These are phyloP conservation scores for Oryza glaberrima DNA, from an alignment of 176 grass and related monocot species.

Conservation along the genomic window DNA sequence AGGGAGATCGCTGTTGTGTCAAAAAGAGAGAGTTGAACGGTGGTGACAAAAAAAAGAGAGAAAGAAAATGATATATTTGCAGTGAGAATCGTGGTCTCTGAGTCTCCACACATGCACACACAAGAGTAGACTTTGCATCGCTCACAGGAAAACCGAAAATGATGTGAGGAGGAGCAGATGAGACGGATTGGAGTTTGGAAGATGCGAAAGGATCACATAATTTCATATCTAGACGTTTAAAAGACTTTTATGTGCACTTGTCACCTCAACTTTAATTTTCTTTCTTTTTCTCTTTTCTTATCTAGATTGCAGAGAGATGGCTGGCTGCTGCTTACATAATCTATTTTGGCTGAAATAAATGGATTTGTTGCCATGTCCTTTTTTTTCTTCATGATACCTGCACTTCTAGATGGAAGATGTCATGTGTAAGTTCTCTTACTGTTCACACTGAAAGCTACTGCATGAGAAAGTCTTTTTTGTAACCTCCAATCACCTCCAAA, in stretches of 20 bases:
- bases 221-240: conserved; percentile 26
- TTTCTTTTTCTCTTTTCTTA: conserved; percentile 31
- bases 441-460: conserved; percentile 48
- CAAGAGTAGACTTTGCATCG: conserved; percentile 19
- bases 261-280: conserved; percentile 26
- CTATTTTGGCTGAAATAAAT: conserved; percentile 35
- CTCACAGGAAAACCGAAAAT: conserved; percentile 3
- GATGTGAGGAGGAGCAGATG: conserved; percentile 1
- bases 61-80: background rate
- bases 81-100: conserved; percentile 5
- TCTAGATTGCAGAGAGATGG: conserved; percentile 20
- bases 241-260: conserved; percentile 30
- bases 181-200: conserved; percentile 33
- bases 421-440: conserved; percentile 6
- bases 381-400: conserved; percentile 43
- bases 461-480: background rate
- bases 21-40: conserved; percentile 32
- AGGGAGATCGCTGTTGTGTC: conserved; percentile 9
- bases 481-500: conserved; percentile 1
- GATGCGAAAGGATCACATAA: conserved; percentile 26
- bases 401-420: conserved; percentile 31
- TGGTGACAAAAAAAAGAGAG: background rate
- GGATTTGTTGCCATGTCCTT: conserved; percentile 35
- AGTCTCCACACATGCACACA: background rate
- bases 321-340: conserved; percentile 31